A percentile compares a stretch with the other conserved stretches of the same genome.
phyloP scores from a whole-genome alignment of 768 basidiomycete genomes.

The Auriscalpium vulgare region DNA sequence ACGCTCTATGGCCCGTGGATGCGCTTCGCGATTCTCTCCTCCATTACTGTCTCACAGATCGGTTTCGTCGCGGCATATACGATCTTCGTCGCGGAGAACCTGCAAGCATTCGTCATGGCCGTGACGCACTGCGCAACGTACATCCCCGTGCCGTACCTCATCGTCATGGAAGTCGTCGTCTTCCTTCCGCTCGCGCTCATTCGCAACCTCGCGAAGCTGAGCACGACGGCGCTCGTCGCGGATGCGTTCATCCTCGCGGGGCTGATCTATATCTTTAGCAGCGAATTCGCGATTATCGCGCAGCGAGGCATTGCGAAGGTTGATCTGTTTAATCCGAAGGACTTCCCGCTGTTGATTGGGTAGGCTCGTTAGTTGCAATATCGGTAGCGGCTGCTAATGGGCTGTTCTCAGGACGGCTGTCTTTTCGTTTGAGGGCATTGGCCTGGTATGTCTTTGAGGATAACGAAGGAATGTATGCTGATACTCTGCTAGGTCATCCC shows the following conservation, averaged over 20 bases:
- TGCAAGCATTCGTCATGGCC: conserved; percentile 80
- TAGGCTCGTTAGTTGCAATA: conserved; percentile 20
- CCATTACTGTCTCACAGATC: conserved; percentile 84
- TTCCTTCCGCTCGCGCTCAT: conserved; percentile 88
- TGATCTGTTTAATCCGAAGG: conserved; percentile 78
- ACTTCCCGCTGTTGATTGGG: conserved; percentile 92
- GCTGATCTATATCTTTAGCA: conserved; percentile 78
- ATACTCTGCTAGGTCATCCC: conserved; percentile 61
- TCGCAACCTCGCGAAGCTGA: conserved; percentile 91
- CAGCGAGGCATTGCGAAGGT: conserved; percentile 70
- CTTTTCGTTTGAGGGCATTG: conserved; percentile 97
- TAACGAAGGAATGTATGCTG: background rate
- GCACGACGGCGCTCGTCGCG: conserved; percentile 84
- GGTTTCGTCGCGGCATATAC: conserved; percentile 89
- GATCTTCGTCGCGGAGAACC: conserved; percentile 92
- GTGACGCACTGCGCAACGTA: conserved; percentile 65
- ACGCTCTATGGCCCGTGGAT: conserved; percentile 87
- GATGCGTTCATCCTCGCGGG: conserved; percentile 94
- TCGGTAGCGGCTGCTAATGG: background rate
- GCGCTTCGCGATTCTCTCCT: conserved; percentile 80
- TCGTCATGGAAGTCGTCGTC: conserved; percentile 73
- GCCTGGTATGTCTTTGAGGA: conserved; percentile 44
- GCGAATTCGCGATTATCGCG: conserved; percentile 66
- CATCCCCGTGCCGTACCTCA: conserved; percentile 71
- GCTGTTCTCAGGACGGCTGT: conserved; percentile 70